Percentiles rank a stretch among this genome's conserved stretches.
phyloP scores from a whole-genome alignment of 116 monocot genomes.

The Zostera marina region DNA sequence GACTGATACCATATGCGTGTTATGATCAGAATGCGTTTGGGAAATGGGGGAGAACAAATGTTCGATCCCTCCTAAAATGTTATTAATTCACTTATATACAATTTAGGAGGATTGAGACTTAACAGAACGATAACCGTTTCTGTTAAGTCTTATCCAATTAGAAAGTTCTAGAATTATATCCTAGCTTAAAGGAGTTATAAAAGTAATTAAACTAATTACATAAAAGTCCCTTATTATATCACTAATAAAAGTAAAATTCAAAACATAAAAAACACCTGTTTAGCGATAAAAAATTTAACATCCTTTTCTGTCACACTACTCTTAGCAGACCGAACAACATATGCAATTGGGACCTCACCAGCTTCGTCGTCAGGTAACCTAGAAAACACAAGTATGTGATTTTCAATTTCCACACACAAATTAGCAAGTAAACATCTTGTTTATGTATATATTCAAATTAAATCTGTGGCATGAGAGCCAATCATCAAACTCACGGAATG shows the following conservation, averaged over 20 bases:
- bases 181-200: no score
- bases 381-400: neutral
- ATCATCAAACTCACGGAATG: conserved; percentile 62
- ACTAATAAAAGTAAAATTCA: neutral
- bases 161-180: no score
- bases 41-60: no score
- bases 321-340: conserved; percentile 43
- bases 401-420: neutral
- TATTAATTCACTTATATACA: no score
- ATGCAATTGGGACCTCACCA: conserved; percentile 85
- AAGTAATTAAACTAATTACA: no score
- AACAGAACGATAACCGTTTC: no score
- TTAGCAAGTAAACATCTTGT: neutral
- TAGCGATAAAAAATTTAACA: conserved; percentile 63
- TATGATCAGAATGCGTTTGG: no score
- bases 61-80: no score
- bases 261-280: conserved; percentile 34
- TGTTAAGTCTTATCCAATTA: no score
- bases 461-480: neutral
- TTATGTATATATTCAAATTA: neutral
- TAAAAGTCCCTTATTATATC: neutral
- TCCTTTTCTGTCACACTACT: conserved; percentile 59
- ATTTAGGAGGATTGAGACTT: no score
- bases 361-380: conserved; percentile 84
- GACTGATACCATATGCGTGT: no score